Percentiles rank a stretch among this genome's conserved stretches.
Conservation (phyloP, 768 basidiomycete genomes). For the Tylopilus subfusipes region DNA sequence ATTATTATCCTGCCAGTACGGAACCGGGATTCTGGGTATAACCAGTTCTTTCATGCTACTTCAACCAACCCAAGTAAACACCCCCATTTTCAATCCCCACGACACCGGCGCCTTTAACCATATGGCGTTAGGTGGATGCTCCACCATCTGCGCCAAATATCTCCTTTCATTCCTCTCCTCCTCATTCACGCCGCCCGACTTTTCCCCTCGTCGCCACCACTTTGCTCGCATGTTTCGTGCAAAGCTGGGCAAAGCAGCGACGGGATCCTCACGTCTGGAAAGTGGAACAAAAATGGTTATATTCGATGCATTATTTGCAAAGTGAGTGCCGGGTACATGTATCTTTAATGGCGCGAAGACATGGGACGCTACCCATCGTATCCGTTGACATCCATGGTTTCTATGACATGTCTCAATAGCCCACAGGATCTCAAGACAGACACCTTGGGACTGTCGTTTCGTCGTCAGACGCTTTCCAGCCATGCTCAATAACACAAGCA, state of each 20-base stretch:
- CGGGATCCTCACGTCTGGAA: neutral
- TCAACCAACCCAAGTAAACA: neutral
- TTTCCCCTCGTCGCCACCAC: neutral
- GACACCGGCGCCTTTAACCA: neutral
- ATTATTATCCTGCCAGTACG: neutral
- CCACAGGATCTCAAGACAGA: neutral
- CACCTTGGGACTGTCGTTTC: neutral
- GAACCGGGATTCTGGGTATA: neutral
- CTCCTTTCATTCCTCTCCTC: neutral
- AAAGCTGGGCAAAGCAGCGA: neutral
- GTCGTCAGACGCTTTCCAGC: neutral
- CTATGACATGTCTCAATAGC: neutral
- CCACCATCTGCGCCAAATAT: neutral
- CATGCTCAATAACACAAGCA: neutral
- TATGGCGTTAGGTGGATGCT: neutral
- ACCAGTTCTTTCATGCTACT: neutral
- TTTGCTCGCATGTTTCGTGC: neutral
- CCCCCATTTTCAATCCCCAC: neutral
- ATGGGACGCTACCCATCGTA: neutral
- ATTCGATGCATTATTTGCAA: neutral
- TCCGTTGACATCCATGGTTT: neutral
- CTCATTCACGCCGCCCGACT: neutral
- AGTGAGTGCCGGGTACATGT: neutral
- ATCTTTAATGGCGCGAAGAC: neutral
- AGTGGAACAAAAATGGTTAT: neutral